These are phyloP conservation scores for Scolecobasidium constrictum DNA, from an alignment of 2,329 filamentous ascomycete species.

Conservation along the genomic window DNA sequence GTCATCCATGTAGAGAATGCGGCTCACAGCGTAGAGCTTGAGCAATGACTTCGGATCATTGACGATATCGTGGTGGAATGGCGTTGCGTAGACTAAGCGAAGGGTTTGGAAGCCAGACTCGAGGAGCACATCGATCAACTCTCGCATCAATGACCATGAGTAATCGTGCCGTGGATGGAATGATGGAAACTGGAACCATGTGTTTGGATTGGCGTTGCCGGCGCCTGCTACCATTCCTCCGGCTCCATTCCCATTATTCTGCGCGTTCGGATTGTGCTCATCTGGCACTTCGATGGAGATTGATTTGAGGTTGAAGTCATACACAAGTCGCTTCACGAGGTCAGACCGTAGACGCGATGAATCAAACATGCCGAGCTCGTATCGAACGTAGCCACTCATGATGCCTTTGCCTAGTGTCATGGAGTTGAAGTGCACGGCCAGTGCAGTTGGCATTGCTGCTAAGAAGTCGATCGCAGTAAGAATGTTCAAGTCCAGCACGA, in stretches of 20 bases:
- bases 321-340: slow-evolving; percentile 5
- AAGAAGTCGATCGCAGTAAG: slow-evolving; percentile 26
- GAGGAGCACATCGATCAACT: slow-evolving; percentile 5
- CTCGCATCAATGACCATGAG: slow-evolving; percentile 6
- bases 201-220: background rate
- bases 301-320: slow-evolving; percentile 4
- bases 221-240: background rate
- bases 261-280: background rate
- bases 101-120: slow-evolving; percentile 1
- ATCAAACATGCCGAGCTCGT: slow-evolving; percentile 7
- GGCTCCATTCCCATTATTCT: background rate
- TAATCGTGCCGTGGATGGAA: slow-evolving; percentile 5
- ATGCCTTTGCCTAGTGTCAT: slow-evolving; percentile 2
- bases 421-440: background rate
- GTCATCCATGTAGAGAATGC: slow-evolving; percentile 6
- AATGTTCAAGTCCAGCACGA: slow-evolving; percentile 25
- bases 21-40: slow-evolving; percentile 3
- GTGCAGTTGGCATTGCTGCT: slow-evolving; percentile 17
- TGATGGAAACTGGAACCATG: background rate
- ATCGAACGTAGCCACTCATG: slow-evolving; percentile 8
- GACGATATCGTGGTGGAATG: background rate
- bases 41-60: background rate
- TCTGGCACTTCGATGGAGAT: slow-evolving; percentile 7
- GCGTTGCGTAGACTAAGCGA: background rate
- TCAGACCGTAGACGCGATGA: slow-evolving; percentile 3